Evolutionary conservation across 1,284 basidiomycete species (phyloP), one percentile per base, ranked within the genome.

Genomic region (Rhizopogon parksii): DNA sequence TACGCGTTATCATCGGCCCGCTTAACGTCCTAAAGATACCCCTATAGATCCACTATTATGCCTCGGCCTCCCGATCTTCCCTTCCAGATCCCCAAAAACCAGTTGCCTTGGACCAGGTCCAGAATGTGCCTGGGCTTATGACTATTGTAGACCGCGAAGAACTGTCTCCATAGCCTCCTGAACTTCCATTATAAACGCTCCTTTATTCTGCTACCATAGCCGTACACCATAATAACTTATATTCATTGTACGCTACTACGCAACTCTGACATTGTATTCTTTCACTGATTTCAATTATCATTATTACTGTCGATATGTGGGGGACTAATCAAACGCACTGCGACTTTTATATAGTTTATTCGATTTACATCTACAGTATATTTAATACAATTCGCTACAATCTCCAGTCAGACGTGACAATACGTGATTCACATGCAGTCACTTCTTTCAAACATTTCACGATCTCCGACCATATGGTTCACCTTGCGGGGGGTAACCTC

Each of bases 91-190:
- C 78, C 12, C 72, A 71, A 57, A 70, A 68, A 46, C 81, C 81
- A 3, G 74, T 83, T 7, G 76, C 76, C 2, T 57, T 82, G 46
- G 76, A 80, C 46, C 69, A 72, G 53, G 75, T 72, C 30, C 70
- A 65, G 51, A 70, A 73, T 49, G 69, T 83, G 4, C 78, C 79
- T 2, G 82, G 82, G n/a, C 68, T 83, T 14, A 84, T 84, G 82
- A 82, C 79, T 27, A 74, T 83, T 57, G 43, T 77, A 21, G 70
- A 67, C 43, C 71, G 79, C 46, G 60, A 72, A 68, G 59, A 68
- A 68, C 52, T 62, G 21, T 17, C 34, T 1, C 39, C 24, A 47
- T 66, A 47, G 59, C 37, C 27, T 17, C 39, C 36, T 35, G 47
- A 56, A 42, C 62, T 53, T 53, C 53, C 47, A 21, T 45, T 17